A percentile compares a stretch with the other conserved stretches of the same genome.
Evolutionary conservation across 192 early-diverging fungal species (phyloP).

Genomic region (Coemansia sp.): DNA sequence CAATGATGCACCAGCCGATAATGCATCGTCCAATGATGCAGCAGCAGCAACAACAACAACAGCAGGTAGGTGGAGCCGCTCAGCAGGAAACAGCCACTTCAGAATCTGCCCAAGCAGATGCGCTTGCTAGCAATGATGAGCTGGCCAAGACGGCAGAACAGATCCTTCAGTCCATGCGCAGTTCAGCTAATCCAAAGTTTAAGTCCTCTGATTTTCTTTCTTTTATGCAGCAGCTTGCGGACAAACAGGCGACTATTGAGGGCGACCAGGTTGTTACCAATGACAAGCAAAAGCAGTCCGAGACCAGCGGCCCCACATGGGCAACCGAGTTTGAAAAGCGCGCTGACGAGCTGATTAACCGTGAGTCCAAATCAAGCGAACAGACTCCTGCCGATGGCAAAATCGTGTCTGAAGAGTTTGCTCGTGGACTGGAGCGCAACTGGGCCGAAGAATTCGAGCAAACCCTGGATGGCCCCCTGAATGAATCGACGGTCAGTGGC

Average conservation of each 20-base stretch:
- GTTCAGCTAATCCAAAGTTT: conserved; percentile 89
- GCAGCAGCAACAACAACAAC: conserved; percentile 29
- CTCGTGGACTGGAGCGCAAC: conserved; percentile 55
- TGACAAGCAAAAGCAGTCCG: conserved; percentile 32
- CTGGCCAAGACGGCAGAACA: conserved; percentile 79
- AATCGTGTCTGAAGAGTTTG: conserved; percentile 59
- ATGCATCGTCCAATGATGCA: conserved; percentile 23
- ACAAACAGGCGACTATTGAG: conserved; percentile 83
- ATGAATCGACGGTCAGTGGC: conserved; percentile 50
- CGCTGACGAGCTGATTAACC: conserved; percentile 53
- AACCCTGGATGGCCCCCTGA: conserved; percentile 46
- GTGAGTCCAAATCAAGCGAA: conserved; percentile 36
- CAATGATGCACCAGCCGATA: conserved; percentile 16
- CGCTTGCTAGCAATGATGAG: conserved; percentile 45
- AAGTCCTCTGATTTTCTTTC: conserved; percentile 85
- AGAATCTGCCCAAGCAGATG: conserved; percentile 1
- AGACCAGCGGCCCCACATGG: conserved; percentile 59
- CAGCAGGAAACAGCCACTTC: conserved; percentile 23
- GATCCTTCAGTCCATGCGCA: conserved; percentile 72
- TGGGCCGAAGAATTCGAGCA: conserved; percentile 63
- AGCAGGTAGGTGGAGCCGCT: conserved; percentile 38
- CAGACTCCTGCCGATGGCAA: conserved; percentile 49
- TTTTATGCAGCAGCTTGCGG: conserved; percentile 90
- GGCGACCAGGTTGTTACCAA: conserved; percentile 73
- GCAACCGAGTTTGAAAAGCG: conserved; percentile 67